Evolutionary conservation across 2,329 filamentous ascomycete genomes (phyloP), one percentile per base, ranked within the genome.

Genomic region (Aspergillus pseudoterreus): DNA sequence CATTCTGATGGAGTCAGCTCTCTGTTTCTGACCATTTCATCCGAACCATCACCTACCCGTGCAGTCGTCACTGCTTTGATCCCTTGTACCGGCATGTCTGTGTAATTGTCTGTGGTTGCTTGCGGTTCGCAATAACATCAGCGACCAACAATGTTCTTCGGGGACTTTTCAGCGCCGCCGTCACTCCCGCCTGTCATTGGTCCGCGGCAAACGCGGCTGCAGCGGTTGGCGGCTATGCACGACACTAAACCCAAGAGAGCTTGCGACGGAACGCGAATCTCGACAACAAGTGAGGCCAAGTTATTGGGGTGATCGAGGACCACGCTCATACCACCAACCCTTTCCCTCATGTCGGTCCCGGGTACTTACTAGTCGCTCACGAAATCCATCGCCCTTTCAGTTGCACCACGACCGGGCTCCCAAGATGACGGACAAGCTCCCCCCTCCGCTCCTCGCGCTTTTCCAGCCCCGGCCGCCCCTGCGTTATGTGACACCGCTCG

Each of bases 371-470:
- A 59, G 63, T 45, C 49, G 48, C 59, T 52, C 38, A 50, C 51
- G 51, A 50, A 27, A 21, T 14, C 3, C 8, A 27, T 24, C 50
- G 50, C 56, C 27, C 47, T 62, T 59, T 50, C 56, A 60, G 10
- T 47, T 45, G 38, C 46, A 43, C 15, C 19, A 15, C 19, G 43
- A 35, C 44, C 49, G 55, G 58, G 54, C 52, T 38, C 43, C 48
- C 63, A 77, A 63, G 56, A 99, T 97, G 94, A 97, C 94, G 46
- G 92, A 96, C 80, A 94, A 95, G 75, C 87, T 99, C 17, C 92
- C 94, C 52, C 90, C 88, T 50, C 92, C 95, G 70, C 82, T 97
- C 53, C 82, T 97, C 64, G 88, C 89, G 74, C 89, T 97, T 61
- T 99, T 99, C 77, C 89, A 92, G 75, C 90, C 94, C 69, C 89